These are phyloP conservation scores for Tetrahymena borealis DNA, from an alignment of 73 alveolate species.

Conservation along the genomic window DNA sequence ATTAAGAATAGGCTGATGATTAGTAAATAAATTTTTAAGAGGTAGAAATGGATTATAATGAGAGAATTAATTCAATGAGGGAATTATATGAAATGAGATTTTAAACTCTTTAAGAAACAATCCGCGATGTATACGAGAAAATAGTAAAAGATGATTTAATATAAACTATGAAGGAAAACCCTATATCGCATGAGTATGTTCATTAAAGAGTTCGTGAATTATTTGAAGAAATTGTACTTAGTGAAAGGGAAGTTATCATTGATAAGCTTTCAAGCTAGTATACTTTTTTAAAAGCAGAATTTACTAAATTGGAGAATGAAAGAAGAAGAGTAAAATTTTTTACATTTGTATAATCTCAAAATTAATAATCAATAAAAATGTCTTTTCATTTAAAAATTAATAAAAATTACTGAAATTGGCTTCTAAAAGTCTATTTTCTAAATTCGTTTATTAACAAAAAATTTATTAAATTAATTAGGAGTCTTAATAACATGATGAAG, in stretches of 20 bases:
- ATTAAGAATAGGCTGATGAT: background rate
- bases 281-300: constrained; percentile 35
- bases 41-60: constrained; percentile 34
- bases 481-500: background rate
- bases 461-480: background rate
- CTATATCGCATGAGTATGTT: constrained; percentile 32
- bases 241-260: constrained; percentile 41
- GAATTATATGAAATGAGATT: constrained; percentile 38
- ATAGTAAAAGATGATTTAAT: constrained; percentile 33
- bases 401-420: too few relatives aligned
- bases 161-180: constrained; percentile 28
- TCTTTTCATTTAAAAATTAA: too few relatives aligned
- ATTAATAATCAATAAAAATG: too few relatives aligned
- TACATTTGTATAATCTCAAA: too few relatives aligned
- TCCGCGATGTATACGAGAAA: constrained; percentile 29
- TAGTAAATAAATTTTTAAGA: background rate
- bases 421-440: too few relatives aligned
- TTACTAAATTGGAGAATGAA: constrained; percentile 21
- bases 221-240: constrained; percentile 32
- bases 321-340: constrained; percentile 19
- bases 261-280: constrained; percentile 29
- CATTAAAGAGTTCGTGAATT: constrained; percentile 21
- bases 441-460: background rate
- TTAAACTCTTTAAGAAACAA: constrained; percentile 32
- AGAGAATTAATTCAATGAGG: constrained; percentile 36